phyloP scores from a whole-genome alignment of 768 basidiomycete genomes.

The Amanita pallidorosea region DNA sequence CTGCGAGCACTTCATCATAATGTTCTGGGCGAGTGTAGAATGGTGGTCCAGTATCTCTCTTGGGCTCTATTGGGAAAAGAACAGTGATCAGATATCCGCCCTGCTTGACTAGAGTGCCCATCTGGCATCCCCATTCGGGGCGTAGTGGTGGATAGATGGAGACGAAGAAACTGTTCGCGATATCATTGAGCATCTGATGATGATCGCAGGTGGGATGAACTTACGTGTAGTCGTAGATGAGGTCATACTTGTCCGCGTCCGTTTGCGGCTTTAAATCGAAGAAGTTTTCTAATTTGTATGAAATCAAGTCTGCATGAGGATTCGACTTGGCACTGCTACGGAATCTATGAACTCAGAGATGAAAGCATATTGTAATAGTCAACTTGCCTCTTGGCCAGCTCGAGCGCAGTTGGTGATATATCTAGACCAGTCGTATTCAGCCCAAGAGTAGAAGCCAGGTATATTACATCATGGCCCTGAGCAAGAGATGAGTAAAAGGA shows the following conservation, averaged over 20 bases:
- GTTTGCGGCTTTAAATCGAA: constrained; percentile 30
- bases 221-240: constrained; percentile 60
- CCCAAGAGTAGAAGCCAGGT: constrained; percentile 37
- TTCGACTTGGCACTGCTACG: not conserved
- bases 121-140: constrained; percentile 44
- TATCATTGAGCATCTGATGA: too few relatives aligned
- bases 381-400: constrained; percentile 31
- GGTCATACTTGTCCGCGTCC: constrained; percentile 26
- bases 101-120: constrained; percentile 42
- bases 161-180: constrained; percentile 50
- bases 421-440: constrained; percentile 48
- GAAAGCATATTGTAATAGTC: too few relatives aligned
- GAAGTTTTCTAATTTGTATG: constrained; percentile 39
- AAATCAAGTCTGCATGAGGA: constrained; percentile 18
- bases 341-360: not conserved
- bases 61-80: constrained; percentile 42
- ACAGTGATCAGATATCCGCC: constrained; percentile 59
- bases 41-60: constrained; percentile 45
- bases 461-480: constrained; percentile 53
- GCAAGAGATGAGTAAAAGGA: too few relatives aligned
- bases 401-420: constrained; percentile 42
- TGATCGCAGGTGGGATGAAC: constrained; percentile 6
- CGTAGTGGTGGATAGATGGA: constrained; percentile 50
- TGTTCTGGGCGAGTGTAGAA: constrained; percentile 47
- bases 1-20: constrained; percentile 38